Evolutionary conservation across 2,329 filamentous ascomycete genomes (phyloP), one percentile per base, ranked within the genome.

Genomic region (Scorias spongiosa): DNA sequence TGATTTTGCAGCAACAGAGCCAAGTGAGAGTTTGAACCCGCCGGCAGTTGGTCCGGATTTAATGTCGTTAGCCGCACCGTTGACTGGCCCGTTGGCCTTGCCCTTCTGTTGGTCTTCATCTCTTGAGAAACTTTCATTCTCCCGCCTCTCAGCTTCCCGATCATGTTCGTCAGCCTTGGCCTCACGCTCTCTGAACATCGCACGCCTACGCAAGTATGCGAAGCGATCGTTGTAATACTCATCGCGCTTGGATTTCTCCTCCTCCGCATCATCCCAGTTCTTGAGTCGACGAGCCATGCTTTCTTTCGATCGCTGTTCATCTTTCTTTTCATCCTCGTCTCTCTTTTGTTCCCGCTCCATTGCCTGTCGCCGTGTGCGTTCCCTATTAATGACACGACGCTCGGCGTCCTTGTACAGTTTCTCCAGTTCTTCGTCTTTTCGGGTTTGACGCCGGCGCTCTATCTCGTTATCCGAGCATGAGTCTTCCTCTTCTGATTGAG

Each of bases 221-320:
- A 80, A 81, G 41, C 81, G 83, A 54, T 98, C 89, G 41, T 80
- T 73, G 64, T 95, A 96, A 68, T 95, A 98, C 34, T 83, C 74
- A 48, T 87, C 78, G 66, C 93, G 94, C 26, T 83, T 74, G 2
- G 68, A 66, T 62, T 85, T 87, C 18, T 80, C 74, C 14, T 76
- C 74, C 64, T 96, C 88, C 53, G 94, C 87, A 54, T 98, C 91
- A 53, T 96, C 81, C 76, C 87, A 96, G n/a, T 81, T 77, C 39
- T 72, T 72, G 10, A 94, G 71, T 45, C 81, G 75, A 54, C 84
- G 78, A 7, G 81, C 75, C 63, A 82, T 79, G 41, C 78, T 76
- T 28, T 80, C 76, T 46, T 73, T 76, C 42, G 76, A 74, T 40
- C 77, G 73, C 48, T 80, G 74, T 2, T 75, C 62, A 14, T 78